Conservation (phyloP, 1,284 basidiomycete species). For the Ustilago crameri region DNA sequence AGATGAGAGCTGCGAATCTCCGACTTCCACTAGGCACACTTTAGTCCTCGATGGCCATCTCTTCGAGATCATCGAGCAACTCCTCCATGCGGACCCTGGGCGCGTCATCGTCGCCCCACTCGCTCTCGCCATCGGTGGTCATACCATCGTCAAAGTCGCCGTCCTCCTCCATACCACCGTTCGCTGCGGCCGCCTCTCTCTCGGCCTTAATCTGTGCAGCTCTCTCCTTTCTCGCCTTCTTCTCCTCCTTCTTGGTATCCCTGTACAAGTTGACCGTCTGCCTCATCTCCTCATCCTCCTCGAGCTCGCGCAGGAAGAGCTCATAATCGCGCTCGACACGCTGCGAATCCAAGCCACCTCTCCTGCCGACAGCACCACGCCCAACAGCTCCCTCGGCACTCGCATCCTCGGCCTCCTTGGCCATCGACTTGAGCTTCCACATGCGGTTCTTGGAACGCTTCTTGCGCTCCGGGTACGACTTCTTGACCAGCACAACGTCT, state of each 20-base stretch:
- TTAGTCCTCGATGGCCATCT: slow-evolving; percentile 58
- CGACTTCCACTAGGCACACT: too few species aligned
- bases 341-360: slow-evolving; percentile 89
- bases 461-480: slow-evolving; percentile 91
- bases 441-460: slow-evolving; percentile 87
- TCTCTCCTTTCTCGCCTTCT: slow-evolving; percentile 65
- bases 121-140: slow-evolving; percentile 71
- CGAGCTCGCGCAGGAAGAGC: slow-evolving; percentile 90
- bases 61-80: slow-evolving; percentile 89
- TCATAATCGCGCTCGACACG: slow-evolving; percentile 98
- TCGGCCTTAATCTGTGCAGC: slow-evolving; percentile 59
- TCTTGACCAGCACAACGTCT: slow-evolving; percentile 92
- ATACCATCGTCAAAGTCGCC: slow-evolving; percentile 55
- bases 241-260: slow-evolving; percentile 72
- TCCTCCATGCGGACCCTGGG: slow-evolving; percentile 77
- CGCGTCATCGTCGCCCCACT: slow-evolving; percentile 81
- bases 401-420: slow-evolving; percentile 83
- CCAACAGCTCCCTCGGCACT: slow-evolving; percentile 69
- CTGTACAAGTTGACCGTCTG: slow-evolving; percentile 85
- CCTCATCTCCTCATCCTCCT: slow-evolving; percentile 95
- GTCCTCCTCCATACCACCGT: slow-evolving; percentile 71
- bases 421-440: slow-evolving; percentile 93
- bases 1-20: too few species aligned
- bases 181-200: slow-evolving; percentile 68
- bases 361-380: slow-evolving; percentile 85